phyloP scores from a whole-genome alignment of 1,284 basidiomycete genomes.

The Apiotrichum sp. region DNA sequence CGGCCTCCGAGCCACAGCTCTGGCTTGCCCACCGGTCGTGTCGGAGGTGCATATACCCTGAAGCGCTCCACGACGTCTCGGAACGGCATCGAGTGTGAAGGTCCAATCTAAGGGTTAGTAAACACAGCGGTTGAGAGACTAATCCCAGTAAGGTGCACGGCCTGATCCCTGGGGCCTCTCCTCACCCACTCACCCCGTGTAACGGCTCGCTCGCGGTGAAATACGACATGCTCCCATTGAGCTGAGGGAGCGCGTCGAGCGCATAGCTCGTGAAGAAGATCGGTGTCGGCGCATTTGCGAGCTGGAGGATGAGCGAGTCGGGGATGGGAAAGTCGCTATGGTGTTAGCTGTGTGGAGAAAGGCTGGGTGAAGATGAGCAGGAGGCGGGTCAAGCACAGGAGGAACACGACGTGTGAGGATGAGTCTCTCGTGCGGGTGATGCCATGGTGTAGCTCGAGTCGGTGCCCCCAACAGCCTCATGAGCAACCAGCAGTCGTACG shows the following conservation, averaged over 20 bases:
- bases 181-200: slow-evolving; percentile 51
- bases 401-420: not conserved
- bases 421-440: too few species aligned
- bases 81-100: slow-evolving; percentile 68
- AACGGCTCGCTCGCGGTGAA: slow-evolving; percentile 82
- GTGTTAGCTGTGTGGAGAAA: not conserved
- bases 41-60: slow-evolving; percentile 70
- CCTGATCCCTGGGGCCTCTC: too few species aligned
- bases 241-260: slow-evolving; percentile 81
- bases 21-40: slow-evolving; percentile 63
- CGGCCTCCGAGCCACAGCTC: slow-evolving; percentile 74
- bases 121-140: too few species aligned
- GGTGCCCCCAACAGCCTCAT: too few species aligned
- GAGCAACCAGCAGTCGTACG: too few species aligned
- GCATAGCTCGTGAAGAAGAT: slow-evolving; percentile 86
- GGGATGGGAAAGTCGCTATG: slow-evolving; percentile 38
- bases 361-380: not conserved
- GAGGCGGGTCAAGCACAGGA: not conserved
- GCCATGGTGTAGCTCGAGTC: too few species aligned
- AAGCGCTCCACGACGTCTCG: slow-evolving; percentile 83
- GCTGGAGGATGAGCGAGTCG: slow-evolving; percentile 52
- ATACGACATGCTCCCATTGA: slow-evolving; percentile 89
- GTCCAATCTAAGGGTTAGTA: slow-evolving; percentile 42
- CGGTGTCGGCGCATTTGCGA: slow-evolving; percentile 83
- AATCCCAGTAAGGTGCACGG: too few species aligned